Percentiles rank a stretch among this genome's conserved stretches.
phyloP scores from a whole-genome alignment of 2,329 filamentous ascomycete genomes.

The Fusarium transvaalense region DNA sequence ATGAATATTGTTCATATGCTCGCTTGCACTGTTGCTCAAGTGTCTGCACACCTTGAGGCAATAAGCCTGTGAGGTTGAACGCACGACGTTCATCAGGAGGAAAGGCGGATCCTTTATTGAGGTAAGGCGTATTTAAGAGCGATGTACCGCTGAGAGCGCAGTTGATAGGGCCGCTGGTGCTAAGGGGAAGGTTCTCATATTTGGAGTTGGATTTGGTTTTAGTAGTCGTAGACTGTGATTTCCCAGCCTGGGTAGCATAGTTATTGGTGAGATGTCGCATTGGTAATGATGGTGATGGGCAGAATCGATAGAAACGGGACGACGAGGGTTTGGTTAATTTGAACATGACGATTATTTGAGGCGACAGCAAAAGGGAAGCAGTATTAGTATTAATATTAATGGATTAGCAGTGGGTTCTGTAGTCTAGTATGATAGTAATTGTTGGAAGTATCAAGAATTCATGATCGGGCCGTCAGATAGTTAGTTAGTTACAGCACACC shows the following conservation, averaged over 20 bases:
- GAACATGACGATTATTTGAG: conserved; percentile 11
- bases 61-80: conserved; percentile 79
- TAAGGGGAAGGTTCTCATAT: conserved; percentile 52
- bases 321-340: conserved; percentile 13
- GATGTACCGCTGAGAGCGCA: conserved; percentile 54
- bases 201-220: conserved; percentile 45
- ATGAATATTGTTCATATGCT: conserved; percentile 83
- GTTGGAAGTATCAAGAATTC: conserved; percentile 6
- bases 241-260: conserved; percentile 29
- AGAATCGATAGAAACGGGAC: conserved; percentile 4
- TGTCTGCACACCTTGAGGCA: conserved; percentile 79
- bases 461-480: conserved; percentile 1
- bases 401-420: neutral
- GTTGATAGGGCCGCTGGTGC: conserved; percentile 53
- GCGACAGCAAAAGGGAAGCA: neutral
- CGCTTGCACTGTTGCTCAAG: conserved; percentile 81
- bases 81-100: conserved; percentile 73
- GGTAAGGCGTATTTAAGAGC: conserved; percentile 53
- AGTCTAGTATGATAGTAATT: neutral
- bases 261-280: conserved; percentile 8
- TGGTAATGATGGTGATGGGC: neutral
- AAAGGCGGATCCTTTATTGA: conserved; percentile 90
- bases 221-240: conserved; percentile 40
- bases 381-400: too few relatives aligned
- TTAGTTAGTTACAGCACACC: neutral